phyloP scores from a whole-genome alignment of 108 stramenopile species.

The Cyclostephanos invisitatus region DNA sequence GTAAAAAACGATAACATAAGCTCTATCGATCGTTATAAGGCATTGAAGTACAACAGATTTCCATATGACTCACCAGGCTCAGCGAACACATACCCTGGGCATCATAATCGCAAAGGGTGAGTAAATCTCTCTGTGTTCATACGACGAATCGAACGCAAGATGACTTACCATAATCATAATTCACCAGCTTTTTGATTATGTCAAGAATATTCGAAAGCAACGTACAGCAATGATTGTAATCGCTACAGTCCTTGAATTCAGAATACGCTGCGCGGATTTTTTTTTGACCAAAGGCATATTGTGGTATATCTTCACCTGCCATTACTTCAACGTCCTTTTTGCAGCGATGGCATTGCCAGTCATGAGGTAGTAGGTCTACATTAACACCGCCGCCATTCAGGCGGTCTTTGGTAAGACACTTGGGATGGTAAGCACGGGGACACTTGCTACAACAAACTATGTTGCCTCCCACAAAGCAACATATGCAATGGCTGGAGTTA shows the following conservation, averaged over 20 bases:
- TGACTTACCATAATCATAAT: constrained; percentile 33
- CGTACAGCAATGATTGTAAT: constrained; percentile 25
- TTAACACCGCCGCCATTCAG: constrained; percentile 5
- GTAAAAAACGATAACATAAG: neutral
- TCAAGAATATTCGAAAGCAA: constrained; percentile 21
- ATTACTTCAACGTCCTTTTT: constrained; percentile 18
- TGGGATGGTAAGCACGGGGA: constrained; percentile 37
- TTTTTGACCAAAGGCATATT: constrained; percentile 13
- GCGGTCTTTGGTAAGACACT: constrained; percentile 33
- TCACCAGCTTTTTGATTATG: constrained; percentile 32
- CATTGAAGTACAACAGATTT: constrained; percentile 6
- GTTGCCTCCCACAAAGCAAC: constrained; percentile 33
- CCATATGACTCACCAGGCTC: constrained; percentile 27
- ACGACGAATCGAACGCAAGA: neutral
- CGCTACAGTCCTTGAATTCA: constrained; percentile 29
- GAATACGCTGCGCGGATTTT: constrained; percentile 36
- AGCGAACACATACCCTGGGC: constrained; percentile 30
- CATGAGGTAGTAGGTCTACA: constrained; percentile 18
- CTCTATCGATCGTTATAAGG: neutral
- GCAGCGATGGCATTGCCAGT: constrained; percentile 45
- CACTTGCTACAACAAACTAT: constrained; percentile 41
- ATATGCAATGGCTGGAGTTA: constrained; percentile 43
- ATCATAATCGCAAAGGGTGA: neutral
- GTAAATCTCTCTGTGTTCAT: neutral
- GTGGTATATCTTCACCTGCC: constrained; percentile 33